Base-by-base conservation (phyloP, 1,284 basidiomycete genomes). In the Apiotrichum sp. region DNA sequence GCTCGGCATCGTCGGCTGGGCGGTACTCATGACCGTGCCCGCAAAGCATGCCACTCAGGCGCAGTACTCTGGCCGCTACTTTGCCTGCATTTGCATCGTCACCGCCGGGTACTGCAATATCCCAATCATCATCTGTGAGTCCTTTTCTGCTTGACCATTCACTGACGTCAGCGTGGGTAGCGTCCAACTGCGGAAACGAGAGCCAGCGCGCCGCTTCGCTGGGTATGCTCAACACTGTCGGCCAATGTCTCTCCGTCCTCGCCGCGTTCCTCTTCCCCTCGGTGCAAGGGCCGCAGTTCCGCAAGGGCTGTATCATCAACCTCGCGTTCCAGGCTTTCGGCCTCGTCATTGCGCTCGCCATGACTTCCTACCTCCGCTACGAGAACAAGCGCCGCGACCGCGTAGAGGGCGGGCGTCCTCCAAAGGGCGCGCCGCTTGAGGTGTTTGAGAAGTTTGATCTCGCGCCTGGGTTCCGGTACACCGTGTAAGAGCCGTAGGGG, bases 201-300 rank as follows among this genome's bases (percentile, higher is more conserved):
- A 67, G 65, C 16, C 75, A 77, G 57, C 65, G 77, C 48, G 78
- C 77, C 7, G 70, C 77, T 1, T 65, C 66, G 7, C 69, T 80
- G 53, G 78, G 77, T 42, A 76, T 76, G 74, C 72, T 79, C 49
- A 80, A 80, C 69, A 64, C 73, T 1, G 54, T 78, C 56, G 78
- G 76, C 13, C 78, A 79, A 59, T 78, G 76, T 57, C 66, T 80
- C 11, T 69, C 71, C 3, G 66, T 80, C 54, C 65, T 72, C 32
- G 78, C 78, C 16, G 62, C 76, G 8, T 78, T 77, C 67, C 59
- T 73, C 32, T 80, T 79, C 72, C 78, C 78, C 0, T 56, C 58
- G 0, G 50, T 31, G 10, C 70, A 79, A 57, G 71, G 72, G 1
- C 79, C 79, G 0, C 55, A 64, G 34, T 80, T 64, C 69, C 59